Evolutionary conservation across 2,329 filamentous ascomycete genomes (phyloP), one percentile per base, ranked within the genome.

Genomic region (Exophiala sideris): DNA sequence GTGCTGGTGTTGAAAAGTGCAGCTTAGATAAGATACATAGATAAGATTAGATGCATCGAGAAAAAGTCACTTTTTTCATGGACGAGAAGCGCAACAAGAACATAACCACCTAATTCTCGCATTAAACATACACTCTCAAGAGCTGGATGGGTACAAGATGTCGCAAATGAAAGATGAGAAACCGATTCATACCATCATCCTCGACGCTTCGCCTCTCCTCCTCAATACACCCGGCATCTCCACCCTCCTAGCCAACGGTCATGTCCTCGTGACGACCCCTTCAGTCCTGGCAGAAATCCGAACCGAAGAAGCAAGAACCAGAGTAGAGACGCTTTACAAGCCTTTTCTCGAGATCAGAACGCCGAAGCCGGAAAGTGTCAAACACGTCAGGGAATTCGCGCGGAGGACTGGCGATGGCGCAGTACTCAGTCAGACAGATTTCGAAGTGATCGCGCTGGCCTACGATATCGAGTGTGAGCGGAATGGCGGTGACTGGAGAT

Each of bases 391-490:
- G 45, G 87, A 89, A 54, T 97, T 97, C 75, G 89, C 94, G 41
- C 83, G 89, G 50, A 87, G 85, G 69, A 97, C 94, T 0, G 94
- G 94, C 51, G 94, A 99, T 70, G 79, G 91, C 58, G 83, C 87
- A 9, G 92, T 96, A 1, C 76, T 99, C 54, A 96, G 91, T 73
- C 84, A 81, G 67, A 88, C 91, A 1, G 94, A 99, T 83, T 76
- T 97, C 57, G 88, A 95, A 63, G 81, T 99, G 38, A 76, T 97
- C 66, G 94, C 92, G 7, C 76, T 99, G 52, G 88, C 90, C 1
- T 97, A 97, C 70, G 94, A 99, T 69, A 70, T 97, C n/a, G 92
- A 97, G 65, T 88, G 89, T 65, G 91, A 97, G 75, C 79, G 86
- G 54, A 95, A 95, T 68, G 84, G 85, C n/a, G 91, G 91, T 1